Conservation (phyloP, 2,329 filamentous ascomycete genomes). For the Penicillium carneum region DNA sequence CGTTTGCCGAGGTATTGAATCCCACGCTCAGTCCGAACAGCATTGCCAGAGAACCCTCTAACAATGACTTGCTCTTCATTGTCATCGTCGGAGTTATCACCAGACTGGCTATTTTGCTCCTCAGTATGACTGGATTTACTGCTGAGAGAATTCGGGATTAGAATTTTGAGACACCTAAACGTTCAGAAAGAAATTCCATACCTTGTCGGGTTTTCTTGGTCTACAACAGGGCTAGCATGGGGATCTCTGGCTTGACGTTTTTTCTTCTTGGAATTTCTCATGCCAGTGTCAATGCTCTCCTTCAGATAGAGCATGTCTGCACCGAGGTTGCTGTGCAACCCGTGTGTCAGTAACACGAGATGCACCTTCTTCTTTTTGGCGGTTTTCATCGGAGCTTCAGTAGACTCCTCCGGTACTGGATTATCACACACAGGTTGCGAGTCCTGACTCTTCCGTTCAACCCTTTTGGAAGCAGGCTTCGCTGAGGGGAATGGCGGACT, state of each 20-base stretch:
- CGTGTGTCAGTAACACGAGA: constrained; percentile 90
- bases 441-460: constrained; percentile 35
- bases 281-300: constrained; percentile 89
- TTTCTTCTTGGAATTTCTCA: constrained; percentile 69
- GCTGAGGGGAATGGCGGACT: constrained; percentile 77
- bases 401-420: constrained; percentile 8
- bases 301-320: constrained; percentile 97
- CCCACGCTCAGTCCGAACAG: constrained; percentile 86
- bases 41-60: constrained; percentile 87
- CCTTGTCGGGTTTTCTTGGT: background rate
- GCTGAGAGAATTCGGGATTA: background rate
- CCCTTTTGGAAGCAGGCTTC: constrained; percentile 50
- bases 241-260: constrained; percentile 65
- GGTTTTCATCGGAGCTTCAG: constrained; percentile 26
- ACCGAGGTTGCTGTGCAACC: constrained; percentile 91
- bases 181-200: background rate
- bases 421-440: constrained; percentile 31
- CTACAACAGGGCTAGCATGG: constrained; percentile 3
- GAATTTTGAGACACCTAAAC: background rate
- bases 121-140: background rate
- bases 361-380: constrained; percentile 66
- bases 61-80: constrained; percentile 81
- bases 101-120: background rate
- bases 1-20: constrained; percentile 97
- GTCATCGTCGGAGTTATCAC: constrained; percentile 48